Conservation (phyloP, 768 basidiomycete species). For the Agrocybe chaxingu region DNA sequence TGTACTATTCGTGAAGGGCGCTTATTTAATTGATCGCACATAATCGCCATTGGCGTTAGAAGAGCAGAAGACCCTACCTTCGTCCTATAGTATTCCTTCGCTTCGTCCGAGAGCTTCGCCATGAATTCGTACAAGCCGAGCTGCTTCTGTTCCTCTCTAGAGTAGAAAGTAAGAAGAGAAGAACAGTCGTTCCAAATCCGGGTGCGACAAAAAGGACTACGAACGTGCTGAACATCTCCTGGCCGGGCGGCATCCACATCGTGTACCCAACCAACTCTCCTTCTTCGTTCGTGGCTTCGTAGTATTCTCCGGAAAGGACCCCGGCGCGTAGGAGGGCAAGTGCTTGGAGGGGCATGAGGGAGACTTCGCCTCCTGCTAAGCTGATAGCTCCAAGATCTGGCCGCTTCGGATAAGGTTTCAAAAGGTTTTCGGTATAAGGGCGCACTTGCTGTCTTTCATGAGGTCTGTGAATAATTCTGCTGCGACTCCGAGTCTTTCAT, state of each 20-base stretch:
- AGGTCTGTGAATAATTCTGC: slow-evolving; percentile 18
- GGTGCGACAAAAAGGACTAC: slow-evolving; percentile 1
- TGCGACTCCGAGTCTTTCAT: slow-evolving; percentile 13
- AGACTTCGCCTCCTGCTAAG: slow-evolving; percentile 21
- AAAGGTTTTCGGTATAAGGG: not conserved
- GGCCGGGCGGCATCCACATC: slow-evolving; percentile 30
- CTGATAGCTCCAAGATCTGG: slow-evolving; percentile 22
- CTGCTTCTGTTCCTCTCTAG: slow-evolving; percentile 22
- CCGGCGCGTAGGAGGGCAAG: slow-evolving; percentile 23
- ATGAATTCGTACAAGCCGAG: slow-evolving; percentile 27
- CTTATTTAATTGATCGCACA: not conserved
- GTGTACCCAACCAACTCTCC: slow-evolving; percentile 23
- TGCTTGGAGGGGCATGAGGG: slow-evolving; percentile 19
- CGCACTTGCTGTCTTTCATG: slow-evolving; percentile 18
- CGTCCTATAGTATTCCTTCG: slow-evolving; percentile 19
- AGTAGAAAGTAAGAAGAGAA: not conserved
- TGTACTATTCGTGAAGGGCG: slow-evolving; percentile 12
- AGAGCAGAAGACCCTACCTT: slow-evolving; percentile 10
- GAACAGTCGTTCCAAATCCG: not conserved
- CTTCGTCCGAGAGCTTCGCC: slow-evolving; percentile 16
- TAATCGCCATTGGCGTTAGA: not conserved
- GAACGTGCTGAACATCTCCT: slow-evolving; percentile 28
- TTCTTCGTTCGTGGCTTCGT: slow-evolving; percentile 20
- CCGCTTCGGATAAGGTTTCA: not conserved
- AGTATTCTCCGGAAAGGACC: slow-evolving; percentile 22